A percentile compares a stretch with the other conserved stretches of the same genome.
phyloP scores from a whole-genome alignment of 306 rosid species.

The Cucurbita maxima region DNA sequence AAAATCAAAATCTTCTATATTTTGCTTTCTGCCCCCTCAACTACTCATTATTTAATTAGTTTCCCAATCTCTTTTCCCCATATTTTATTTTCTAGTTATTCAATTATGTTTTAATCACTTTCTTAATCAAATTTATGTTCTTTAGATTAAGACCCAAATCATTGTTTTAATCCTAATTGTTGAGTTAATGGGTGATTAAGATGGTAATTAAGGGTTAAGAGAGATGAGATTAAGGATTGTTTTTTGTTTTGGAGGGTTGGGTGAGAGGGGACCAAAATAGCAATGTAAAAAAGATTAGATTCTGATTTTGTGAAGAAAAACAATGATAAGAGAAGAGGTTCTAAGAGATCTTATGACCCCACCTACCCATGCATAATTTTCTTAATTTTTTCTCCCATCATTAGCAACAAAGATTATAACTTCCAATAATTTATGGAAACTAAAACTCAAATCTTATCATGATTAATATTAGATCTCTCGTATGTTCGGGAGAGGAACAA shows the following conservation, averaged over 20 bases:
- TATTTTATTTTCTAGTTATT: neutral
- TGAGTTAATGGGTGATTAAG: neutral
- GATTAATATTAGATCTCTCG: no score
- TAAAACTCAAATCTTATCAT: neutral
- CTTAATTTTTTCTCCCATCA: neutral
- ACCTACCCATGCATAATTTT: slow-evolving; percentile 2
- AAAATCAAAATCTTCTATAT: neutral
- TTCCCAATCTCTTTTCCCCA: neutral
- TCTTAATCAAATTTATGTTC: neutral
- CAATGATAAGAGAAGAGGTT: slow-evolving; percentile 28
- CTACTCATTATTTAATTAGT: neutral
- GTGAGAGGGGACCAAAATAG: neutral
- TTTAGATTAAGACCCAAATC: neutral
- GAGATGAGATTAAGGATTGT: neutral
- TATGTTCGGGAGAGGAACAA: neutral
- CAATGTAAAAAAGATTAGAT: slow-evolving; percentile 44
- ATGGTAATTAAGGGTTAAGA: neutral
- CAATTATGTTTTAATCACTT: neutral
- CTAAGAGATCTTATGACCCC: slow-evolving; percentile 36
- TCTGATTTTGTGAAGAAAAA: slow-evolving; percentile 41
- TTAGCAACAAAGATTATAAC: slow-evolving; percentile 4
- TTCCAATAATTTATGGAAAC: neutral
- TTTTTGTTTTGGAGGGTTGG: neutral
- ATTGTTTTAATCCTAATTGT: neutral
- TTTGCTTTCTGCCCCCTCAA: neutral